Conservation (phyloP, 2,329 filamentous ascomycete species). For the Colletotrichum abscissum region DNA sequence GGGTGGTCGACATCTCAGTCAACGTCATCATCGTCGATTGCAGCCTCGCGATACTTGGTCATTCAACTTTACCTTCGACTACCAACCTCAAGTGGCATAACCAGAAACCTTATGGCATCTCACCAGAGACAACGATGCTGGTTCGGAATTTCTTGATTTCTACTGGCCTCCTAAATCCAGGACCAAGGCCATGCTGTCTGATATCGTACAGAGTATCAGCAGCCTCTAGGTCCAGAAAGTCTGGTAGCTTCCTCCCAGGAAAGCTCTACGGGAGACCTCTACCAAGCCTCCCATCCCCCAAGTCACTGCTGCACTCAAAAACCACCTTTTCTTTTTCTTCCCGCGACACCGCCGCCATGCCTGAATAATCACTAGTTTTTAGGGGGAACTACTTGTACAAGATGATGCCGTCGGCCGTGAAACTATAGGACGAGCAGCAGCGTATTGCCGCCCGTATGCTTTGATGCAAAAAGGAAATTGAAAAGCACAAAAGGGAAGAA, state of each 20-base stretch:
- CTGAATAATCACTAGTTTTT: constrained; percentile 28
- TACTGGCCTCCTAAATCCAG: constrained; percentile 6
- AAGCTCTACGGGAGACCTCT: not conserved
- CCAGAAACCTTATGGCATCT: too few species aligned
- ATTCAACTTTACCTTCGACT: too few species aligned
- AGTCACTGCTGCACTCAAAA: not conserved
- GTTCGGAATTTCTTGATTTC: constrained; percentile 3
- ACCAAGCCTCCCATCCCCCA: not conserved
- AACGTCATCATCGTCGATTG: too few species aligned
- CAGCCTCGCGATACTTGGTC: too few species aligned
- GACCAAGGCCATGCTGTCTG: constrained; percentile 5
- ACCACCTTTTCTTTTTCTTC: constrained; percentile 15
- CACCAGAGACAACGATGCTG: not conserved
- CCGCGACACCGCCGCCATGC: constrained; percentile 27
- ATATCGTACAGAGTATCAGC: constrained; percentile 23
- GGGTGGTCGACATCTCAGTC: not conserved
- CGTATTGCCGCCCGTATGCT: constrained; percentile 25
- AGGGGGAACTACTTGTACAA: constrained; percentile 24
- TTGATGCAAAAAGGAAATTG: constrained; percentile 7
- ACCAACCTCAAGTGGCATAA: too few species aligned
- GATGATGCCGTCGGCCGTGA: constrained; percentile 28
- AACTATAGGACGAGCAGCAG: constrained; percentile 18
- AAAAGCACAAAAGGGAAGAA: constrained; percentile 12
- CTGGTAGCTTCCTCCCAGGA: not conserved
- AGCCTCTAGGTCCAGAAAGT: not conserved